Evolutionary conservation across 768 basidiomycete genomes (phyloP), one percentile per base, ranked within the genome.

Genomic region (Thelephora aurantiotincta): DNA sequence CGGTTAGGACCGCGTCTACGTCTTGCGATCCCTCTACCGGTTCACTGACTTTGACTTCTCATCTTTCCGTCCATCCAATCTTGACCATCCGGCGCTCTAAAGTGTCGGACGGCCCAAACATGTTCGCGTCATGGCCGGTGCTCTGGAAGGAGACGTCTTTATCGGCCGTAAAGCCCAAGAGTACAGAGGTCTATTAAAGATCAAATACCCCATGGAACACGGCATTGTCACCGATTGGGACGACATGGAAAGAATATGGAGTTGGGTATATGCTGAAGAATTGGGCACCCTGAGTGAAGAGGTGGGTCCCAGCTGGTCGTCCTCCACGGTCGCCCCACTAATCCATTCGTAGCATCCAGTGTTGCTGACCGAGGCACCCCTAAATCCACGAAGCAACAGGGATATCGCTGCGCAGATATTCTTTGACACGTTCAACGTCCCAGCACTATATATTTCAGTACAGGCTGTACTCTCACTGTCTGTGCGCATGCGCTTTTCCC

Each of bases 211-310:
- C 22, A 97, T 99, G 82, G 90, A 94, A 62, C 96, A 98, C 63
- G 96, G 96, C 11, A 92, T 99, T 50, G 96, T 99, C 7, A 94
- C 88, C 34, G 90, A 99, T 68, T 99, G 96, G 94, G 96, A 99
- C 61, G 96, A 99, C 60, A 99, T 99, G 96, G 96, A 99, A 63
- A 80, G 88, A 51, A 97, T 99, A 74, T 99, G 96, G 96, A 85
- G 75, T 54, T 93, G 90, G 83, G 86, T 98, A 43, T 99, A 97
- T 61, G 82, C 87, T 18, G 92, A 98, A 61, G 94, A 96, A 60
- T 70, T 98, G 41, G 87, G 89, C 18, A 96, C 93, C 4, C 68
- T 97, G 55, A 93, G 90, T 60, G 96, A 98, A 71, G 94, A 98
- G 80, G 94, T 94, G 52, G 50, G 70, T 56, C 33, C 11, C 30